These are phyloP conservation scores for Suillus bovinus DNA, from an alignment of 768 basidiomycete genomes.

Conservation along the genomic window DNA sequence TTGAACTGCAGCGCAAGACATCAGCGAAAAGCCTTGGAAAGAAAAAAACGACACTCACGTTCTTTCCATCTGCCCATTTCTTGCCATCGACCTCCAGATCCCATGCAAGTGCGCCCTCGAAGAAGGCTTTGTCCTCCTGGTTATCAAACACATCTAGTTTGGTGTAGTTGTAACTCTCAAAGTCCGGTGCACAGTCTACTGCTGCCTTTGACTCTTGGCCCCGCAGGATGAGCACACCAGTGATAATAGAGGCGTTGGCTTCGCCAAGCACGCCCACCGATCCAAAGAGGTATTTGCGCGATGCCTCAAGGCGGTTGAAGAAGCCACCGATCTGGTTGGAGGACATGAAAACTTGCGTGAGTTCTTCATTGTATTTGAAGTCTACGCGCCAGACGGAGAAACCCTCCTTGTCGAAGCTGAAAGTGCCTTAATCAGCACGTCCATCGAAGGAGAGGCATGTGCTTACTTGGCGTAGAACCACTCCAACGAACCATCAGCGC, in stretches of 20 bases:
- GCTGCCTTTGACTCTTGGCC: slow-evolving; percentile 73
- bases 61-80: slow-evolving; percentile 90
- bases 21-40: neutral
- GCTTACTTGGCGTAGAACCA: slow-evolving; percentile 97
- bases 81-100: slow-evolving; percentile 87
- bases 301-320: slow-evolving; percentile 97
- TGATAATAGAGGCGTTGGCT: slow-evolving; percentile 74
- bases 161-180: slow-evolving; percentile 83
- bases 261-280: slow-evolving; percentile 89
- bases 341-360: slow-evolving; percentile 93
- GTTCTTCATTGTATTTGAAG: slow-evolving; percentile 96
- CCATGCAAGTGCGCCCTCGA: slow-evolving; percentile 93
- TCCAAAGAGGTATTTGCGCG: slow-evolving; percentile 95
- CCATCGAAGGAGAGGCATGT: neutral
- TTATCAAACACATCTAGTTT: slow-evolving; percentile 69
- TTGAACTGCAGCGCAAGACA: slow-evolving; percentile 28
- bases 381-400: slow-evolving; percentile 91
- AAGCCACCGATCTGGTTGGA: slow-evolving; percentile 92
- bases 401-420: slow-evolving; percentile 83
- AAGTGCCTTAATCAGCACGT: slow-evolving; percentile 8
- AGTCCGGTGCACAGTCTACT: slow-evolving; percentile 85
- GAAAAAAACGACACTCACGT: slow-evolving; percentile 51
- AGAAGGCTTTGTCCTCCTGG: slow-evolving; percentile 80
- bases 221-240: slow-evolving; percentile 80
- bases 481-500: slow-evolving; percentile 76